Evolutionary conservation across 2,329 filamentous ascomycete genomes (phyloP), one percentile per base, ranked within the genome.

Genomic region (Apiospora arundinis): DNA sequence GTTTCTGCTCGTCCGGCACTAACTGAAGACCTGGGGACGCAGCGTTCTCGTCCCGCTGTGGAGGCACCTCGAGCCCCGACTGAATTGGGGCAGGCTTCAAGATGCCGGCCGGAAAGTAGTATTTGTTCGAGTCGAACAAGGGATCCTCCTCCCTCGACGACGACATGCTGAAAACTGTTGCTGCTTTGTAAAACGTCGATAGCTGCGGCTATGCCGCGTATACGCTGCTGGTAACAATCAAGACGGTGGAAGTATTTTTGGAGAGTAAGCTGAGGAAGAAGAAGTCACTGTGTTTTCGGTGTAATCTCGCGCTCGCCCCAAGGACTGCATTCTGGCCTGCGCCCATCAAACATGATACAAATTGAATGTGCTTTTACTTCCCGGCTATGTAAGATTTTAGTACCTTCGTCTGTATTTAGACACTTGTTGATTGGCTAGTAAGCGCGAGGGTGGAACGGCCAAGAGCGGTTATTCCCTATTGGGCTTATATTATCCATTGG

Each of bases 101-200:
- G 23, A 60, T 60, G 12, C 67, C 68, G 12, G 67, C 44, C 1
- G 75, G 73, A 14, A 77, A 76, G 66, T 72, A 70, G 28, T 74
- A 76, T 68, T 77, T 76, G 44, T 75, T 72, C 65, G 70, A 60
- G 46, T 76, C 74, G 67, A 74, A 73, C 7, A 70, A 42, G 9
- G 44, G 72, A 70, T 77, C 71, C 73, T 75, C 71, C 14, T 67
- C 65, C 16, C 23, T 28, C 6, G 37, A 49, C 32, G 37, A 49
- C 23, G 68, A 48, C 70, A 72, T 72, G 49, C 42, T 60, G 46
- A 48, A 21, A 12, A 32, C 11, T 63, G 28, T 8, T n/a, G 32
- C 32, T 32, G 32, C 32, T 32, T 6, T 32, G 2, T 63, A 18
- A 3, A 40, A 63, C 1, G 56, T 14, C 18, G 3, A 8, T 63